Conservation (phyloP, 257 asterid species). For the Solanum pennellii region DNA sequence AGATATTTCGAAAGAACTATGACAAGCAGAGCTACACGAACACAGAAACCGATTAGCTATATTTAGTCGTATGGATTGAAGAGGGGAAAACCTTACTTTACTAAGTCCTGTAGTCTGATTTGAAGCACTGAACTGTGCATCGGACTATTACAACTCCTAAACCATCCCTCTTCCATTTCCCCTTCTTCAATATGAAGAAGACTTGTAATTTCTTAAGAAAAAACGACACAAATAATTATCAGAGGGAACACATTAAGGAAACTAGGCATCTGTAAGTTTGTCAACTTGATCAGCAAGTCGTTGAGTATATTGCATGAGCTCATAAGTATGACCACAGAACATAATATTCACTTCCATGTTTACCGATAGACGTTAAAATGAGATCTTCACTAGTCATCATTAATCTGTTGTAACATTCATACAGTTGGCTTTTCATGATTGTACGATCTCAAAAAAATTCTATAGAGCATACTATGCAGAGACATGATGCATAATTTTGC, state of each 20-base stretch:
- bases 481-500: neutral
- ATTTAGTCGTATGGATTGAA: neutral
- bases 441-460: neutral
- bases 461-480: neutral
- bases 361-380: neutral
- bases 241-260: no score
- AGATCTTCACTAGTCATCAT: neutral
- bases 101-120: no score
- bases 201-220: no score
- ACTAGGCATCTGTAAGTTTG: no score
- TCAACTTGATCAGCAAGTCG: no score
- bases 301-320: no score
- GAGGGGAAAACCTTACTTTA: neutral
- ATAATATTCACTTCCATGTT: neutral
- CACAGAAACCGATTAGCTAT: neutral
- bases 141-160: no score
- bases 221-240: no score
- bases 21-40: neutral
- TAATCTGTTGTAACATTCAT: neutral
- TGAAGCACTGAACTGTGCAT: no score
- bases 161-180: no score
- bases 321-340: neutral
- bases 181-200: no score
- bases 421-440: neutral
- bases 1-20: neutral